Evolutionary conservation across 495 filamentous ascomycete species (phyloP), one percentile per base, ranked within the genome.

Genomic region (Aspergillus steynii): DNA sequence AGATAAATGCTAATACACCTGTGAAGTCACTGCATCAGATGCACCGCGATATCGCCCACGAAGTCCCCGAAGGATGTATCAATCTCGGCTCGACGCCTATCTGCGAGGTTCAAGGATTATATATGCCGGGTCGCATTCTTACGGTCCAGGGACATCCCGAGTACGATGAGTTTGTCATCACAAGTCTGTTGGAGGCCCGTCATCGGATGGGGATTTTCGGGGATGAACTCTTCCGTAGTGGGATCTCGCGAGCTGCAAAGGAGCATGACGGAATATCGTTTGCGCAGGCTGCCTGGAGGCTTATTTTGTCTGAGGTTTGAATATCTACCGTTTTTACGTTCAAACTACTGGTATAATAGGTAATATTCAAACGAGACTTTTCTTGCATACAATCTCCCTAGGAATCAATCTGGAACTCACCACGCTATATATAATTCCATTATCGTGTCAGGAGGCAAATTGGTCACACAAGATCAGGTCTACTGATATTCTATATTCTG

Each of bases 121-220:
- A 94, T 65, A 73, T 80, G 26, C 83, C 85, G 15, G 71, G 74
- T 9, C 74, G 77, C 5, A 64, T 89, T 45, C 84, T 96, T 31
- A 87, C 88, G 2, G 84, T 96, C 4, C 93, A 97, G 71, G 93
- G 91, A 1, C 93, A 97, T 67, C 93, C 93, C 10, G 93, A 97
- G 71, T 96, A 92, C 71, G 90, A 82, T 15, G 80, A 80, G 50
- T 84, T 86, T 34, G 92, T 42, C 9, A 42, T 42, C 3, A 42
- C 7, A 1, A 42, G 12, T 42, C 14, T 42, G 37, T 42, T 42
- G 37, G 37, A 42, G 12, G 37, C 12, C 3, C 37, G 37, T 8
- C 9, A 42, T 42, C 12, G 14, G 37, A 42, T 4, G 37, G 37
- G 37, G 10, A 42, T 42, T 10, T 42, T 42, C 9, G 12, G 14